These are phyloP conservation scores for Diaporthe citrichinensis DNA, from an alignment of 2,329 filamentous ascomycete genomes.

Conservation along the genomic window DNA sequence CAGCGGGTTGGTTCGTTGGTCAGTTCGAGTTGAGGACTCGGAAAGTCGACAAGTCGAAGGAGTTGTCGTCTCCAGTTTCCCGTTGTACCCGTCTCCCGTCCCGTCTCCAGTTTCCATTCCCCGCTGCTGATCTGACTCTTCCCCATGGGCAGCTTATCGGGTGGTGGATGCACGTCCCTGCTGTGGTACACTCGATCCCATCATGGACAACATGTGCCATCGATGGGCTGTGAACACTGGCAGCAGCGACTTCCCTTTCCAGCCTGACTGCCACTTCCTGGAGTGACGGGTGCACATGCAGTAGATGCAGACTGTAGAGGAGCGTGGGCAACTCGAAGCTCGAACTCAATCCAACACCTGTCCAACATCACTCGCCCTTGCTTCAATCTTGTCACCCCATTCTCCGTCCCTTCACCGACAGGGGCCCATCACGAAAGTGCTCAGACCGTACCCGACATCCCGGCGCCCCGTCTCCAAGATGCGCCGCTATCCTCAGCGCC, in stretches of 20 bases:
- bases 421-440: neutral
- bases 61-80: neutral
- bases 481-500: neutral
- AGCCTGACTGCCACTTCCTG: constrained; percentile 1
- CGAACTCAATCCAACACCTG: neutral
- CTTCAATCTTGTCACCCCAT: neutral
- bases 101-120: neutral
- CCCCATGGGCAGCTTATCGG: constrained; percentile 24
- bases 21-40: neutral
- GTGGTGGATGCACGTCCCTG: neutral
- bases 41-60: neutral
- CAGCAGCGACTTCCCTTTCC: neutral
- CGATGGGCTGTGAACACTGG: neutral
- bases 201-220: neutral
- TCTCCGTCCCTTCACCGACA: neutral
- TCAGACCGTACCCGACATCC: constrained; percentile 34
- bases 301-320: neutral
- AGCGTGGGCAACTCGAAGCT: neutral
- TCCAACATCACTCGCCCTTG: neutral
- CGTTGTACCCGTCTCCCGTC: neutral
- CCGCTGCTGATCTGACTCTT: constrained; percentile 8
- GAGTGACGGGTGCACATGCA: neutral
- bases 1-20: neutral
- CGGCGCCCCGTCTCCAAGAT: constrained; percentile 17
- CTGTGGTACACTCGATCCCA: neutral